Base-by-base conservation (phyloP, 140 eudicot genomes). In the Flaveria floridana region DNA sequence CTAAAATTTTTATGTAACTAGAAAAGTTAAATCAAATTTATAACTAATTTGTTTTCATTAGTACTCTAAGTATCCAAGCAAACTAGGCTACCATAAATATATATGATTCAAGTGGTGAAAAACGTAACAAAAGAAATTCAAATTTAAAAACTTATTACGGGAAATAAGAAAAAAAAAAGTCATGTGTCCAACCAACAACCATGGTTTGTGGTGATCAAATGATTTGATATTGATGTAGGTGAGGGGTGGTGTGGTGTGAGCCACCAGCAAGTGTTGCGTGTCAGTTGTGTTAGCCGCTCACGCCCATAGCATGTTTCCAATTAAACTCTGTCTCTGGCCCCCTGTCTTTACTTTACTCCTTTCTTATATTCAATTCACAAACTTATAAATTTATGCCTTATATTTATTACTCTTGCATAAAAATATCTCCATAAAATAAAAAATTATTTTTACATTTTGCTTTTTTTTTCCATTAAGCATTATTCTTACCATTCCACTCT, bases 201-300 rank as follows among this genome's bases (percentile, higher is more conserved):
- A 20, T 61, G 46, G 77, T 70, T 48, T 78, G 23, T 19, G 65
- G 19, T 71, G 74, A 55, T 76, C 71, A 34, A 63, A 76, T 76
- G 59, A 55, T 39, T 55, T 68, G 81, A 76, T 68, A 14, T 70
- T 61, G 72, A 41, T 64, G 82, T 63, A 78, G 68, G 73, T 65
- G 46, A 64, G 50, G 55, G 65, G 55, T 30, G 68, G 80, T 69
- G 47, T 71, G 76, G 73, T 53, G 76, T 80, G 80, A 67, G 66
- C 53, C 72, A 2, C 71, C 41, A n/a, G 72, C n/a, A 25, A 50
- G 14, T 19, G 39, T 80, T 74, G 84, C 84, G 84, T 80, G 84
- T 74, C 73, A 80, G 39, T 30, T 74, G 42, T 80, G 76, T 58
- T 57, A 58, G 76, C 79, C 83, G 61, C 9, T 79, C 83, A 80